Evolutionary conservation across 2,329 filamentous ascomycete genomes (phyloP), one percentile per base, ranked within the genome.

Genomic region (Aspergillus aculeatus): DNA sequence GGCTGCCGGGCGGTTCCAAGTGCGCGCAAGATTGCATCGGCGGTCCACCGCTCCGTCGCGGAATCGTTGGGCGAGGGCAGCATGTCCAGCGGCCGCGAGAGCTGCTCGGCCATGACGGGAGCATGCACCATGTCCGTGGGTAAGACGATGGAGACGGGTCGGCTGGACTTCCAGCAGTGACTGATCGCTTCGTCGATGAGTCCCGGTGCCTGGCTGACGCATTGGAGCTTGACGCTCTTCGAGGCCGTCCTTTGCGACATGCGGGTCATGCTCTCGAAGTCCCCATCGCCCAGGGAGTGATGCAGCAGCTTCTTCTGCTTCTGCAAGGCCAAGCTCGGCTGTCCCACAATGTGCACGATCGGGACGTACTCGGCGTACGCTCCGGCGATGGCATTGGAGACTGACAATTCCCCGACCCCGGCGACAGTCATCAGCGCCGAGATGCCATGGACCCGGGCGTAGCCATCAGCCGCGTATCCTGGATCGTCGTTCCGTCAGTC

Each of bases 351-450:
- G 65, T 87, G 84, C 4, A 86, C 80, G 5, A 92, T 81, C 2
- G 89, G 88, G 3, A 90, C 86, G 66, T 84, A 84, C 74, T 93
- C 90, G 1, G 88, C 87, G 75, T 84, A 92, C 41, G 88, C 84
- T 14, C 89, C 90, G 1, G 89, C 89, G 56, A 91, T 76, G 35
- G 86, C 89, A 69, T 91, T 91, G 69, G 92, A 80, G 56, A 89
- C 88, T 2, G 89, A 91, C 4, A 83, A 71, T 65, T 84, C 82
- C 7, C 81, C 89, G 5, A 92, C 89, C 54, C 90, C 90, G 63
- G 66, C 64, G 31, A 66, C 67, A 14, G 66, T 74, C 4, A 74
- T 63, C 19, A 73, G 31, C 0, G 72, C 71, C 5, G 32, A 56
- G n/a, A 53, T 26, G 47, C 64, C 71, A 21, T 71, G 73, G 48